Conservation (phyloP, 768 basidiomycete genomes). For the Boletus edulis region DNA sequence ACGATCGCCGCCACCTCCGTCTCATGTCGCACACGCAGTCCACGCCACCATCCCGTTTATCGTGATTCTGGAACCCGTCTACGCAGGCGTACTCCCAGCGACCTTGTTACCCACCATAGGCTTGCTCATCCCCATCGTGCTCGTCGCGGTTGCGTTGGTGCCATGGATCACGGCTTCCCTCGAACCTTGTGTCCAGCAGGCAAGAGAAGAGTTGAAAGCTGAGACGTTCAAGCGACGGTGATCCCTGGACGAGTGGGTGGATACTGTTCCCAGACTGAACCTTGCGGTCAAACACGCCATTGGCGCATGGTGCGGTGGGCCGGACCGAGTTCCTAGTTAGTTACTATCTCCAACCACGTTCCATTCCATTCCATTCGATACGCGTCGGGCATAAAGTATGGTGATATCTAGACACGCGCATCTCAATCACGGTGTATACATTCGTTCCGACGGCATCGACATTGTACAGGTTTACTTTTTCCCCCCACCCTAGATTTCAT, state of each 20-base stretch:
- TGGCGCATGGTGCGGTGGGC: conserved; percentile 21
- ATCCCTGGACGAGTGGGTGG: not conserved
- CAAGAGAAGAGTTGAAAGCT: conserved; percentile 20
- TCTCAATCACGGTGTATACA: not conserved
- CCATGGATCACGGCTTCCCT: conserved; percentile 20
- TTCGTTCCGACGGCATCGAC: not conserved
- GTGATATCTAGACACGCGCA: not conserved
- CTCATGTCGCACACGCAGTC: too few species aligned
- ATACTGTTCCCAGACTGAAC: not conserved
- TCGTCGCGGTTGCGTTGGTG: conserved; percentile 19
- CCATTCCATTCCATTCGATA: not conserved
- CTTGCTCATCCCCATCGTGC: conserved; percentile 29
- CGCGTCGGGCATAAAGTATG: not conserved
- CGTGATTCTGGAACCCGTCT: conserved; percentile 56
- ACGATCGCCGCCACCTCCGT: too few species aligned
- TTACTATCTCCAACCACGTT: not conserved
- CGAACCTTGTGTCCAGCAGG: conserved; percentile 22
- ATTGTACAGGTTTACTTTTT: not conserved
- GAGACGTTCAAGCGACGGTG: conserved; percentile 19
- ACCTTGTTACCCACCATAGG: conserved; percentile 40
- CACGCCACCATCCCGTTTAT: conserved; percentile 40
- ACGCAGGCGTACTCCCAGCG: conserved; percentile 56
- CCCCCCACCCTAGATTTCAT: conserved; percentile 11
- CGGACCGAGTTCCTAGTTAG: not conserved
- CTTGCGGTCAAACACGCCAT: conserved; percentile 21